phyloP scores from a whole-genome alignment of 805 yeast species.

The Kodamaea neixiangensis region DNA sequence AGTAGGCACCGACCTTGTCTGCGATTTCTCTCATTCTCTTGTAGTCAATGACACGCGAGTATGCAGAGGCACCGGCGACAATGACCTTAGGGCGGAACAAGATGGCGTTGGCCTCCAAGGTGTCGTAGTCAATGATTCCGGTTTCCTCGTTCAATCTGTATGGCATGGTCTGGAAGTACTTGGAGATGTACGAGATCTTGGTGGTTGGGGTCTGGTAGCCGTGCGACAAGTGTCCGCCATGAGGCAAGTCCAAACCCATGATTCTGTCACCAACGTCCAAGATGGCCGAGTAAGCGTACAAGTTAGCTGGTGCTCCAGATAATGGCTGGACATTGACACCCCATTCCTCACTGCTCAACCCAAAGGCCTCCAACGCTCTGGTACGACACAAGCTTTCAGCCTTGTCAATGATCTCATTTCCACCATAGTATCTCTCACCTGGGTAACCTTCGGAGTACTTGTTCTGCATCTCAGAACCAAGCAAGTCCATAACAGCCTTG shows the following conservation, averaged over 20 bases:
- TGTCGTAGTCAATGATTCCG: slow-evolving; percentile 95
- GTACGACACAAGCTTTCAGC: slow-evolving; percentile 91
- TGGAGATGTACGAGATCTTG: slow-evolving; percentile 93
- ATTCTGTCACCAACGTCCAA: slow-evolving; percentile 94
- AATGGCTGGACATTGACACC: slow-evolving; percentile 97
- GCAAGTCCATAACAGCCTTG: slow-evolving; percentile 91
- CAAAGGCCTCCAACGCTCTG: slow-evolving; percentile 91
- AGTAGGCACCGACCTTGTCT: slow-evolving; percentile 95
- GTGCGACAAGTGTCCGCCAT: slow-evolving; percentile 97
- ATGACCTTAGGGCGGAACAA: slow-evolving; percentile 94
- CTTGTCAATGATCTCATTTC: slow-evolving; percentile 94
- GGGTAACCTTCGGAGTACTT: slow-evolving; percentile 99
- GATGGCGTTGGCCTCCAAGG: slow-evolving; percentile 85
- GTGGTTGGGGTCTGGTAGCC: slow-evolving; percentile 95
- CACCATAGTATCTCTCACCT: slow-evolving; percentile 98
- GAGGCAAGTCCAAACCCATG: slow-evolving; percentile 98
- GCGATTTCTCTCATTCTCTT: slow-evolving; percentile 95
- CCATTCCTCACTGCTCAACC: slow-evolving; percentile 80
- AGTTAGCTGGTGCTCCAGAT: slow-evolving; percentile 97
- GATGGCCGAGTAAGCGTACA: slow-evolving; percentile 93
- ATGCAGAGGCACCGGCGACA: slow-evolving; percentile 98
- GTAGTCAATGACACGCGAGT: slow-evolving; percentile 95
- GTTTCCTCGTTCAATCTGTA: slow-evolving; percentile 91
- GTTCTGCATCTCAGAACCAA: slow-evolving; percentile 98
- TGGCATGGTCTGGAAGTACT: slow-evolving; percentile 98